These are phyloP conservation scores for Aspergillus phoenicis DNA, from an alignment of 2,329 filamentous ascomycete genomes.

Conservation along the genomic window DNA sequence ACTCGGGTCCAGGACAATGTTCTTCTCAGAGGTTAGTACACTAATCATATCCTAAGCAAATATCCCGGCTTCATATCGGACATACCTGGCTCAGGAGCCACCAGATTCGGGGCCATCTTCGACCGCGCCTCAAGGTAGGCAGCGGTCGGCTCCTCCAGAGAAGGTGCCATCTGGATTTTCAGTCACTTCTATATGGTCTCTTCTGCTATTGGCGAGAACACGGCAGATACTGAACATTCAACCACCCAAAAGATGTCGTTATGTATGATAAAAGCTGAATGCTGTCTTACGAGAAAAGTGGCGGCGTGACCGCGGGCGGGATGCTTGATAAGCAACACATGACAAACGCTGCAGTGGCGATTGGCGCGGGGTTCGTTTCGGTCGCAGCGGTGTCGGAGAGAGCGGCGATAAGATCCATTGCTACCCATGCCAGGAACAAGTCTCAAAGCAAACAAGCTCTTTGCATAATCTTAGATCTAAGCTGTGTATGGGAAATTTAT, in stretches of 20 bases:
- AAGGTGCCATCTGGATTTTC: slow-evolving; percentile 70
- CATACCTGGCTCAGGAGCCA: slow-evolving; percentile 82
- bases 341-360: slow-evolving; percentile 34
- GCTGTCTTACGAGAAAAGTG: slow-evolving; percentile 19
- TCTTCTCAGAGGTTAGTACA: slow-evolving; percentile 50
- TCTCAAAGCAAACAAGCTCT: neutral
- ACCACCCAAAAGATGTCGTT: neutral
- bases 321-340: slow-evolving; percentile 38
- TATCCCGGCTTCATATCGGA: slow-evolving; percentile 6
- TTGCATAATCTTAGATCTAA: neutral
- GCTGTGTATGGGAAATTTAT: neutral
- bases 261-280: neutral
- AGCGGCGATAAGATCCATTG: slow-evolving; percentile 16
- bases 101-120: slow-evolving; percentile 77
- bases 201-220: neutral
- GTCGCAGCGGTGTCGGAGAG: slow-evolving; percentile 24
- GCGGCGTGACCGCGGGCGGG: slow-evolving; percentile 24
- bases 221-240: neutral
- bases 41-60: neutral
- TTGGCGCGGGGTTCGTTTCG: slow-evolving; percentile 24
- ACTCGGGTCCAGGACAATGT: slow-evolving; percentile 81
- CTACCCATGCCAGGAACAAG: neutral
- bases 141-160: slow-evolving; percentile 71
- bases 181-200: neutral
- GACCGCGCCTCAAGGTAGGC: slow-evolving; percentile 75